Evolutionary conservation across 345 rosid genomes (phyloP).

Genomic region (Salix purpurea): DNA sequence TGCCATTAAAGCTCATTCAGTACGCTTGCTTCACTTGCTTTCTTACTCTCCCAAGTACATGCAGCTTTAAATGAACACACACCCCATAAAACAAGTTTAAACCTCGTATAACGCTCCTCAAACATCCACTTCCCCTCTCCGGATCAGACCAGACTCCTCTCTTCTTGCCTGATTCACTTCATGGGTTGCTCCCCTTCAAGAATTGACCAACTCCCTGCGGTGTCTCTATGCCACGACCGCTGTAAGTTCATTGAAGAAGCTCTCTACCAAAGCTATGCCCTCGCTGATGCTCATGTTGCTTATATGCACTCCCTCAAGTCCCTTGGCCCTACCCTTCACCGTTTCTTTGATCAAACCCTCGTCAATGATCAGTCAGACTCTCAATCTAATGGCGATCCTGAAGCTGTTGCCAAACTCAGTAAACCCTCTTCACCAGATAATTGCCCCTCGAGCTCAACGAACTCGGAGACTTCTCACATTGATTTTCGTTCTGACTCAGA

Average conservation of each 20-base stretch:
- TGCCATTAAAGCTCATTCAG: neutral
- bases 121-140: neutral
- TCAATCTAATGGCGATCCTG: neutral
- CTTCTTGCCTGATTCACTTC: neutral
- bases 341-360: conserved; percentile 26
- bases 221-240: conserved; percentile 57
- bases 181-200: conserved; percentile 58
- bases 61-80: neutral
- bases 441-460: conserved; percentile 27
- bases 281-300: conserved; percentile 52
- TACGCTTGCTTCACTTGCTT: neutral
- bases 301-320: conserved; percentile 45
- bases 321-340: conserved; percentile 40
- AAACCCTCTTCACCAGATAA: conserved; percentile 25
- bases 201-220: conserved; percentile 53
- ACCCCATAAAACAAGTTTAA: neutral
- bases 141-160: neutral
- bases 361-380: neutral
- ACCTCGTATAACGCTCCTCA: neutral
- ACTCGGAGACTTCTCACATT: conserved; percentile 43
- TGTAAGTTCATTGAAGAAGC: conserved; percentile 53
- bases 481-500: conserved; percentile 51
- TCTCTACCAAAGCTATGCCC: conserved; percentile 46
- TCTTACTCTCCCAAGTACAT: neutral
- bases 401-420: neutral